Percentiles rank a stretch among this genome's conserved stretches.
phyloP scores from a whole-genome alignment of 768 basidiomycete genomes.

The Leccinum obscurum region DNA sequence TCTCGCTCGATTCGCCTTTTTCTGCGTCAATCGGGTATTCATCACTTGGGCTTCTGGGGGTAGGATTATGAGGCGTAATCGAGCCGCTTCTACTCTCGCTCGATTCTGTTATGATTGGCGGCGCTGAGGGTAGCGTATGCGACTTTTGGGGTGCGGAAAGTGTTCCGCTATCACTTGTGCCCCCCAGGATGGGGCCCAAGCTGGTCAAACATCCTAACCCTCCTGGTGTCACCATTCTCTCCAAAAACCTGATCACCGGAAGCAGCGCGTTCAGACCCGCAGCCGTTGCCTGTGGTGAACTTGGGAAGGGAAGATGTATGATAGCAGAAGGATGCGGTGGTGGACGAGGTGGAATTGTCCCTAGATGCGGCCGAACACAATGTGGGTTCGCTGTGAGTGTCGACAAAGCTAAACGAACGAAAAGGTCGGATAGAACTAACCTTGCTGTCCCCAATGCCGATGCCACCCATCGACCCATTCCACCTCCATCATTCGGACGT shows the following conservation, averaged over 20 bases:
- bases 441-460: conserved; percentile 24
- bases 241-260: conserved; percentile 67
- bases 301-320: conserved; percentile 75
- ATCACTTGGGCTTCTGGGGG: conserved; percentile 2
- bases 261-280: conserved; percentile 57
- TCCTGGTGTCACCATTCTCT: conserved; percentile 58
- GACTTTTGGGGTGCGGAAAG: conserved; percentile 12
- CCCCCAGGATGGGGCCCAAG: conserved; percentile 1
- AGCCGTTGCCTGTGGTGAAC: conserved; percentile 56
- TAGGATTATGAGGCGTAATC: conserved; percentile 13
- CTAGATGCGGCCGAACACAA: neutral
- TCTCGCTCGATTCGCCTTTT: conserved; percentile 16
- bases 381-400: conserved; percentile 13
- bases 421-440: neutral
- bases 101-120: conserved; percentile 20
- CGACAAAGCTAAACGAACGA: neutral
- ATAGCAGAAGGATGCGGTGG: conserved; percentile 72
- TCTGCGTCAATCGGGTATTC: conserved; percentile 18
- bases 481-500: conserved; percentile 62
- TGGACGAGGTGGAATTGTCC: conserved; percentile 53
- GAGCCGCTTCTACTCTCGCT: conserved; percentile 22
- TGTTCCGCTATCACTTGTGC: conserved; percentile 4
- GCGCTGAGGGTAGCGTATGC: conserved; percentile 15
- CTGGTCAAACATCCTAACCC: conserved; percentile 20
- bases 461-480: conserved; percentile 56